phyloP scores from a whole-genome alignment of 2,329 filamentous ascomycete species.

The Tolypocladium amazonense region DNA sequence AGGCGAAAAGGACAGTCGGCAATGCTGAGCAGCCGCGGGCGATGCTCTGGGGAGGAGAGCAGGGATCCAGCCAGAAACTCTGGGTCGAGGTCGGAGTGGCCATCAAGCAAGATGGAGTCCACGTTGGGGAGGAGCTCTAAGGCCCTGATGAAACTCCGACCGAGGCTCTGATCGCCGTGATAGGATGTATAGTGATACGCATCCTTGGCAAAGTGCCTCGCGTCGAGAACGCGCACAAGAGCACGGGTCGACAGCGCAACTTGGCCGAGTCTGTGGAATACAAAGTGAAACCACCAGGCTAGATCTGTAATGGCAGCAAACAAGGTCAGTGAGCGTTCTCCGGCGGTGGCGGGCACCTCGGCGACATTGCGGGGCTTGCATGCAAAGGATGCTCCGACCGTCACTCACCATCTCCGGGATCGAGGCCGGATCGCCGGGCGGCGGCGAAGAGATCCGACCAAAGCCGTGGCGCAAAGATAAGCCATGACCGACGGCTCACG shows the following conservation, averaged over 20 bases:
- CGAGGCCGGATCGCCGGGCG: slow-evolving; percentile 26
- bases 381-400: background rate
- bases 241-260: slow-evolving; percentile 26
- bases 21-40: slow-evolving; percentile 32
- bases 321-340: background rate
- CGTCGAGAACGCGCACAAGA: slow-evolving; percentile 37
- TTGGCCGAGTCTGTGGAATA: slow-evolving; percentile 24
- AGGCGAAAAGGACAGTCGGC: slow-evolving; percentile 28
- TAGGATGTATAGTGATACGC: slow-evolving; percentile 31
- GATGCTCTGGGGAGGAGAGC: background rate
- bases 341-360: background rate
- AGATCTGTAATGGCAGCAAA: slow-evolving; percentile 26
- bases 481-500: slow-evolving; percentile 35
- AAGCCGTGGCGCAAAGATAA: slow-evolving; percentile 37
- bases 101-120: slow-evolving; percentile 36
- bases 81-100: slow-evolving; percentile 33
- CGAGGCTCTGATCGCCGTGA: slow-evolving; percentile 20
- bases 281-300: slow-evolving; percentile 37
- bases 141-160: slow-evolving; percentile 27
- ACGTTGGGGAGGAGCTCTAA: slow-evolving; percentile 30
- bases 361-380: background rate
- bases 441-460: slow-evolving; percentile 39
- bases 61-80: slow-evolving; percentile 18
- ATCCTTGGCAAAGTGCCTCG: slow-evolving; percentile 29
- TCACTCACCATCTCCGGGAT: slow-evolving; percentile 33